Evolutionary conservation across 371 early-diverging fungal genomes (phyloP).

Genomic region (Batkoa obscura): DNA sequence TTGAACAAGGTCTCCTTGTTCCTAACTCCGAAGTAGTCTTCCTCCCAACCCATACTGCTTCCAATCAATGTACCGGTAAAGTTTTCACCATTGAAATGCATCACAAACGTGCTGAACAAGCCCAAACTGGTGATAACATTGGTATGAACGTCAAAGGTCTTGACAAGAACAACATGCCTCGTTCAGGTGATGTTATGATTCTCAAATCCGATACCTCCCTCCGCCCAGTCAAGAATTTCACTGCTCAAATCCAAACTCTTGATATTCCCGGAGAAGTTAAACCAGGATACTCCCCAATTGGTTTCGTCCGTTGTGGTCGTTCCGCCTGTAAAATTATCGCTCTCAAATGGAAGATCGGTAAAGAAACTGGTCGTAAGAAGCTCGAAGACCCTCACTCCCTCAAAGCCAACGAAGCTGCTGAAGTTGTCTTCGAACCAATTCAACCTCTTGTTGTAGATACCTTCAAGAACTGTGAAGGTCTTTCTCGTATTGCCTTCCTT

Average conservation of each 20-base stretch:
- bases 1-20: slow-evolving; percentile 1
- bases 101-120: slow-evolving; percentile 82
- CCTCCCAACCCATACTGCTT: slow-evolving; percentile 1
- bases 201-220: slow-evolving; percentile 75
- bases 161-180: slow-evolving; percentile 88
- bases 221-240: slow-evolving; percentile 92
- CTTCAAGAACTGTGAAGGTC: slow-evolving; percentile 10
- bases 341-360: slow-evolving; percentile 5
- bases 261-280: slow-evolving; percentile 91
- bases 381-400: slow-evolving; percentile 5
- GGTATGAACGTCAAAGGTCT: slow-evolving; percentile 97
- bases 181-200: slow-evolving; percentile 71
- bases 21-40: slow-evolving; percentile 4
- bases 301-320: slow-evolving; percentile 5
- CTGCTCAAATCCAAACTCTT: slow-evolving; percentile 87
- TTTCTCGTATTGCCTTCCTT: slow-evolving; percentile 10
- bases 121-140: slow-evolving; percentile 94
- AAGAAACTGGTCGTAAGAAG: slow-evolving; percentile 6
- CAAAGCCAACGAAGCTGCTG: slow-evolving; percentile 5
- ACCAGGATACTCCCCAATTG: slow-evolving; percentile 77
- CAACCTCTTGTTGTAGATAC: slow-evolving; percentile 4
- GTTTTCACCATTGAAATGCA: slow-evolving; percentile 98
- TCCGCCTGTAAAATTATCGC: slow-evolving; percentile 4
- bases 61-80: slow-evolving; percentile 43
- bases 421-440: slow-evolving; percentile 5